Base-by-base conservation (phyloP, 768 basidiomycete genomes). In the Zangia roseola region DNA sequence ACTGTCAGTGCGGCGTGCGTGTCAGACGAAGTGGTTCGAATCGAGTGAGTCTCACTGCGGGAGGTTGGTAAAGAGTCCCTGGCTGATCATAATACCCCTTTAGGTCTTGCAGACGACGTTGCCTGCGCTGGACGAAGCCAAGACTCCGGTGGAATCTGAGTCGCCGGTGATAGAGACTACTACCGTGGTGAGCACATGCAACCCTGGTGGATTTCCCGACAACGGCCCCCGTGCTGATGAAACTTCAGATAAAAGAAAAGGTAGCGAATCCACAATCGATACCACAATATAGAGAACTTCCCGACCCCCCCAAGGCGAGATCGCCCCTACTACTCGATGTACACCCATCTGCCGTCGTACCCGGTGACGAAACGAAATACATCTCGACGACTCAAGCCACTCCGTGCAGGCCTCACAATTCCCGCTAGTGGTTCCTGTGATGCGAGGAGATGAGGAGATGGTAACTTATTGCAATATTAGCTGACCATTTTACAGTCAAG, bases 231-330 rank as follows among this genome's bases (percentile, higher is more conserved):
- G n/a, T 49, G 16, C 39, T 56, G 19, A 61, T 47, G 7, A n/a
- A 19, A 6, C 16, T 37, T 24, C 35, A 62, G 54, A 47, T 56
- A 30, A 55, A 47, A 16, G 47, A 55, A 30, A 58, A 45, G 23
- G 28, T 13, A 12, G 6, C 16, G 14, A 36, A 12, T 28, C 24
- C 43, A 25, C 33, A 40, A n/a, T 8, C 40, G n/a, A 43, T 26
- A 38, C 21, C 40, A 4, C 53, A 43, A 14, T 23, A 24, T 20
- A 56, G 57, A 45, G 40, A 40, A 14, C 57, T 62, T 34, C 50
- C 52, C 1, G 35, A 39, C 10, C 43, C 31, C 30, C 56, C 49
- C 26, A 48, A 52, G 25, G 28, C 33, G 13, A 50, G 43, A 34
- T 45, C 35, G n/a, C 43, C 49, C 20, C 42, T 10, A 14, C 42